Percentiles rank a stretch among this genome's conserved stretches.
These are phyloP conservation scores for Hsuehochloa calcarea DNA, from an alignment of 176 grass and related monocot genomes.

Conservation along the genomic window DNA sequence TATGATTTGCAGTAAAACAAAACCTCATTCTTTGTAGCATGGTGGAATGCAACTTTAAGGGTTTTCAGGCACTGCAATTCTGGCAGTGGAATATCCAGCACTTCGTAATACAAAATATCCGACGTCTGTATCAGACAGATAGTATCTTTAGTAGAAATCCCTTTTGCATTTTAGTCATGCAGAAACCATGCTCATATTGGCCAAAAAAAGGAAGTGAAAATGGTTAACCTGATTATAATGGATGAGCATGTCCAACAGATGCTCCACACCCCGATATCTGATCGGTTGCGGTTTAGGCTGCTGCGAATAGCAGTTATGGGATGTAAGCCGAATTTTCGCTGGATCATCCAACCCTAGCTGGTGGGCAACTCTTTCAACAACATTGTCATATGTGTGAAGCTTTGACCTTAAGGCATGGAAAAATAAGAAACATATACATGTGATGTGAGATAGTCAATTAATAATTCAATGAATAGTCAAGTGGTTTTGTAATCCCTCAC, in stretches of 20 bases:
- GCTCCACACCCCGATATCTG: slow-evolving; percentile 75
- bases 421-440: slow-evolving; percentile 5
- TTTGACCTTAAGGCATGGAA: slow-evolving; percentile 65
- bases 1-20: slow-evolving; percentile 21
- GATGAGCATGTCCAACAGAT: slow-evolving; percentile 87
- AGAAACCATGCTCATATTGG: slow-evolving; percentile 32
- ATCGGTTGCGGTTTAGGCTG: slow-evolving; percentile 94
- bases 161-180: background rate
- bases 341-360: slow-evolving; percentile 78
- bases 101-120: slow-evolving; percentile 94
- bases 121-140: slow-evolving; percentile 55
- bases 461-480: slow-evolving; percentile 28
- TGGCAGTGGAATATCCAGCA: slow-evolving; percentile 88
- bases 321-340: slow-evolving; percentile 87
- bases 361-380: slow-evolving; percentile 75
- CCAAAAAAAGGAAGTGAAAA: background rate
- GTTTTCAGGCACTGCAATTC: slow-evolving; percentile 94
- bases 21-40: slow-evolving; percentile 94
- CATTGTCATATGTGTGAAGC: slow-evolving; percentile 84
- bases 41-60: slow-evolving; percentile 95
- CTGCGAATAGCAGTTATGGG: slow-evolving; percentile 94
- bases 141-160: slow-evolving; percentile 12
- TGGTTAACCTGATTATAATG: slow-evolving; percentile 81
- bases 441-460: slow-evolving; percentile 30
- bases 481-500: slow-evolving; percentile 41